Base-by-base conservation (phyloP, 116 monocot genomes). In the Iris pallida region DNA sequence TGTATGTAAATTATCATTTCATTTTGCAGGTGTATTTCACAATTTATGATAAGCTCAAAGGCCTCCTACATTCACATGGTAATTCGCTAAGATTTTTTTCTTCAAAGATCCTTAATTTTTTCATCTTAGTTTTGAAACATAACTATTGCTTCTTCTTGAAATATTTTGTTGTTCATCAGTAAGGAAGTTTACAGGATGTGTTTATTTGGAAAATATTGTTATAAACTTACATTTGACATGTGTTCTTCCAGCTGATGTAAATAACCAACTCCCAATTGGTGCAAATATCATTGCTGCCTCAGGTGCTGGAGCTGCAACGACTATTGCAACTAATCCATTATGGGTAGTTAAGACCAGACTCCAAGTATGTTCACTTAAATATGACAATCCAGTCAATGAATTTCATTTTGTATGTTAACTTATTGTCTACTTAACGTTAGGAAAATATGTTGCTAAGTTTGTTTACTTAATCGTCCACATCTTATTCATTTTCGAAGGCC, bases 271-370 rank as follows among this genome's bases (percentile, higher is more conserved):
- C 53, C 86, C 88, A 47, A 53, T 91, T 59, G 86, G 88, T 68
- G 77, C 86, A 9, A 88, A 88, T 68, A 81, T 95, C 75, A 71
- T 86, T 47, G 95, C 95, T 71, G 95, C 95, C 57, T 83, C 95
- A 78, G 86, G 83, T 74, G 95, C 95, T 68, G 95, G 95, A 73
- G 95, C 82, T 72, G 86, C 91, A 70, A 95, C 95, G 7, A 84
- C 90, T 17, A 82, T 95, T 75, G 86, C 68, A 11, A 95, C 91
- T 42, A 91, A 88, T 81, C 95, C 95, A 60, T 86, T 95, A 17
- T 95, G 95, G 95, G 95, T 95, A 66, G 95, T 95, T 20, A 95
- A 95, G 76, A 95, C 95, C 53, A 81, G 95, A 84, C 80, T 91
- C 67, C 95, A 95, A 75, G 95, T 88, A 73, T 65, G 75, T 68